Base-by-base conservation (phyloP, 768 basidiomycete genomes). In the Paxillus involutus region DNA sequence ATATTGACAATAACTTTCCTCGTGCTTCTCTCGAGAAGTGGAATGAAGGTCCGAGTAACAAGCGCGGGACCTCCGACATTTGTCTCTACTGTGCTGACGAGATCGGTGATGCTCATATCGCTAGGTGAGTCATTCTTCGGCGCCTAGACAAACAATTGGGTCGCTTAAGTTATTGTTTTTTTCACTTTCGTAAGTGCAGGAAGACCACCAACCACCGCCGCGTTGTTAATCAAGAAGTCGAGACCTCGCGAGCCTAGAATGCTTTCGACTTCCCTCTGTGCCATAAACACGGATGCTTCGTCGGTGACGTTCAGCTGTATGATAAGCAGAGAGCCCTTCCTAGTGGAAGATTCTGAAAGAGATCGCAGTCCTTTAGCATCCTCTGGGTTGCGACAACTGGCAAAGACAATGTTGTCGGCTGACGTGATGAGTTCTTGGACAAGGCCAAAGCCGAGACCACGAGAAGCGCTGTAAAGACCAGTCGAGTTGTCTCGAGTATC, bases 191-290 rank as follows among this genome's bases (percentile, higher is more conserved):
- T 40, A 16, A 26, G 21, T 8, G 1, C 32, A 44, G 30, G 43
- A 47, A 13, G 35, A 14, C 10, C 19, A 63, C 74, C 19, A 50
- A 73, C 73, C 32, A 73, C 61, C 0, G 57, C 71, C 12, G 73
- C 72, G 41, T 73, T 74, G 60, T 72, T 75, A 50, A 72, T 56
- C 37, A 75, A 60, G 43, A 71, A 74, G 59, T 73, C 71, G 11
- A 74, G 56, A 6, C 71, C 71, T 6, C 51, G 43, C 7, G 29
- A 37, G 29, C 49, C 40, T 8, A 54, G 44, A 26, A 43, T 51
- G 7, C 52, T 29, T 54, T 59, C 30, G 59, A 56, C 62, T 16
- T 67, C 65, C 5, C 56, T 44, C 17, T 52, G 30, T 41, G 55
- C 55, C 37, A 35, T 37, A 32, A 59, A 48, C 47, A 73, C 69